Evolutionary conservation across 192 early-diverging fungal genomes (phyloP), one percentile per base, ranked within the genome.

Genomic region (Entomortierella beljakovae): DNA sequence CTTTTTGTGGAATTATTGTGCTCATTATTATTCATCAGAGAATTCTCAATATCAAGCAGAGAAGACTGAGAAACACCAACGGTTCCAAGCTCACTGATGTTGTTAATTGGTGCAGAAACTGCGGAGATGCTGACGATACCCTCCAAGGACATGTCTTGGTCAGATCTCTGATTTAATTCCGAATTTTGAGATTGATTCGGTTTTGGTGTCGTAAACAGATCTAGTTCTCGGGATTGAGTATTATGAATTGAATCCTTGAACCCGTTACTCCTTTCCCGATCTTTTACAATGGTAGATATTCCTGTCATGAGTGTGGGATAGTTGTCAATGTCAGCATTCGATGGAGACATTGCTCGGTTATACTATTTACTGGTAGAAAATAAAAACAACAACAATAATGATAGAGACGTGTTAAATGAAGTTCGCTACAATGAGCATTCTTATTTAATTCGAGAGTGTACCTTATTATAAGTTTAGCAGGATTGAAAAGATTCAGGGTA

Each of bases 181-280:
- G 43, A 46, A 8, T 38, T 38, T 22, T 18, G 50, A 52, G 54
- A 56, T 18, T 22, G 10, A 7, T 33, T 23, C 23, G 13, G 61
- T 16, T 64, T 53, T 53, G 50, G 61, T 53, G 61, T 48, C 34
- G 61, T 23, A 38, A 18, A 26, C n/a, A 8, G 48, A 64, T 64
- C 34, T 6, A 35, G 25, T 10, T 53, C 46, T 29, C 29, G 35
- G 20, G 15, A 26, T 11, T 22, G 60, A 46, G 6, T 28, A n/a
- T 46, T 6, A 0, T 60, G 35, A 46, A 46, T 46, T 6, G 6
- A 16, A 33, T 61, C 60, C 34, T 33, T 46, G 29, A 32, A n/a
- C 29, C 49, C 33, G 13, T 10, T 33, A 28, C 43, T 33, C 26
- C 20, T 50, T 3, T 50, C 43, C 43, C 50, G 42, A 33, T 50